Percentiles rank a stretch among this genome's conserved stretches.
Conservation (phyloP, 2,329 filamentous ascomycete species). For the Venturia effusa region DNA sequence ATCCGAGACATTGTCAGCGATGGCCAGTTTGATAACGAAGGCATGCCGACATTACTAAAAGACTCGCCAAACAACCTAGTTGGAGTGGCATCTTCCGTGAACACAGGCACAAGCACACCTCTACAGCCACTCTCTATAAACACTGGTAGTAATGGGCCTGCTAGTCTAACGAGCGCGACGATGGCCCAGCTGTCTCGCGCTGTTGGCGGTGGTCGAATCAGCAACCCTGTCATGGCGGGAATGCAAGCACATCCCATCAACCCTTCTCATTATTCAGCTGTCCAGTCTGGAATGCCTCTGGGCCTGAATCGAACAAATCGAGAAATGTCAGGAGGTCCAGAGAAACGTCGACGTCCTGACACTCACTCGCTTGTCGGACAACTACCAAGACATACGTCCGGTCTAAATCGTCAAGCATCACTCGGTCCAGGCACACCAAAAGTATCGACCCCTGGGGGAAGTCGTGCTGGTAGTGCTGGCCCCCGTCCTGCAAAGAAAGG, state of each 20-base stretch:
- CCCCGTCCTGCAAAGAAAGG: slow-evolving; percentile 31
- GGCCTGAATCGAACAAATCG: slow-evolving; percentile 38
- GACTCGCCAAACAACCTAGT: slow-evolving; percentile 38
- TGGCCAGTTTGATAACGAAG: slow-evolving; percentile 35
- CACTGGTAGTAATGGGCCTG: slow-evolving; percentile 8
- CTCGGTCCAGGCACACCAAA: slow-evolving; percentile 55
- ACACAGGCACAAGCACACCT: slow-evolving; percentile 36
- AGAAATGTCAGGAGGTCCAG: slow-evolving; percentile 43
- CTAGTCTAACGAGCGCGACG: neutral
- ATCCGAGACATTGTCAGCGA: slow-evolving; percentile 48
- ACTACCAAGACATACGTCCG: slow-evolving; percentile 43
- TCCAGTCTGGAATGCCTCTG: slow-evolving; percentile 9
- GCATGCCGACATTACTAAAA: slow-evolving; percentile 47
- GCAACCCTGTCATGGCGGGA: slow-evolving; percentile 13
- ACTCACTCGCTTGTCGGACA: slow-evolving; percentile 34
- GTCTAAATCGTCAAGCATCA: slow-evolving; percentile 46
- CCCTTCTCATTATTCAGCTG: slow-evolving; percentile 17
- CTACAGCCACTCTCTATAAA: slow-evolving; percentile 35
- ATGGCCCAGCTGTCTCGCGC: neutral
- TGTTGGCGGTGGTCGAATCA: neutral
- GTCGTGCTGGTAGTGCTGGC: slow-evolving; percentile 49
- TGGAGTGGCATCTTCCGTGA: slow-evolving; percentile 32
- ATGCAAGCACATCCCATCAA: slow-evolving; percentile 14
- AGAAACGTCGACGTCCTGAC: slow-evolving; percentile 49
- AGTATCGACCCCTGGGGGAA: slow-evolving; percentile 39